These are phyloP conservation scores for Geranium brycei DNA, from an alignment of 345 rosid genomes.

Conservation along the genomic window DNA sequence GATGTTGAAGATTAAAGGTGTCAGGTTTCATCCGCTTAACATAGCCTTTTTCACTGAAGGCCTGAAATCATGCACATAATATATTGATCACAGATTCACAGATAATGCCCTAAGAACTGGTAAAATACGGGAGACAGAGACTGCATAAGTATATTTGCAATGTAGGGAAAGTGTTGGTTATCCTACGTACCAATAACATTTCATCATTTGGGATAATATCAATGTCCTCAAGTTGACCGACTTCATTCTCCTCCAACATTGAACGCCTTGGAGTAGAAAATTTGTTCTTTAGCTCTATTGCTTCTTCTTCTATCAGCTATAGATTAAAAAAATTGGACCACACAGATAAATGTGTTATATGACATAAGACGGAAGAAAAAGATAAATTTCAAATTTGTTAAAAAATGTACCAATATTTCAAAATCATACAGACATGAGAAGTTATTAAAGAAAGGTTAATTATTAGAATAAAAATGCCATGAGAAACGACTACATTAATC, in stretches of 20 bases:
- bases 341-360: background rate
- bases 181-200: conserved; percentile 56
- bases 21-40: conserved; percentile 83
- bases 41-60: conserved; percentile 91
- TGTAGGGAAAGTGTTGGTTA: background rate
- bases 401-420: background rate
- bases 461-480: too few relatives aligned
- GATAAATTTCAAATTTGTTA: too few relatives aligned
- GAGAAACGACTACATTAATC: too few relatives aligned
- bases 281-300: conserved; percentile 66
- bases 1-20: conserved; percentile 85
- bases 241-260: conserved; percentile 60
- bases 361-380: background rate
- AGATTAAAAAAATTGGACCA: background rate
- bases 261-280: conserved; percentile 73
- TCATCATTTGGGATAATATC: conserved; percentile 95
- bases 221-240: conserved; percentile 79
- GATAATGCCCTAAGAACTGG: background rate
- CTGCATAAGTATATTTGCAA: background rate
- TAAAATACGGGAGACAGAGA: background rate
- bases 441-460: too few relatives aligned
- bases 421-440: background rate
- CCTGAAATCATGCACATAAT: conserved; percentile 35
- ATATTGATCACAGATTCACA: background rate
- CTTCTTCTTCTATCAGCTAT: conserved; percentile 80